Evolutionary conservation across 371 early-diverging fungal genomes (phyloP), one percentile per base, ranked within the genome.

Genomic region (Haplosporangium sp.): DNA sequence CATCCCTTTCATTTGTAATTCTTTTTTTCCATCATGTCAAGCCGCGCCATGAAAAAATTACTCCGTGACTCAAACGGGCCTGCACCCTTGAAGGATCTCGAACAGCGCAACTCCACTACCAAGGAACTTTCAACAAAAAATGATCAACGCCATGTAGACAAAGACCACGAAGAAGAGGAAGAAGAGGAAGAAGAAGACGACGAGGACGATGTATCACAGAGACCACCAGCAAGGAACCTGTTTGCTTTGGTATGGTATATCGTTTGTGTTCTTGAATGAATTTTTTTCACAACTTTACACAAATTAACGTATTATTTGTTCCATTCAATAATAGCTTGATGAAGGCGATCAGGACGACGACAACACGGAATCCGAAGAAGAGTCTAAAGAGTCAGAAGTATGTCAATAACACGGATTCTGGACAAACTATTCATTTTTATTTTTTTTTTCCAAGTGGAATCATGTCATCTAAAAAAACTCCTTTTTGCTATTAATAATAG

Each of bases 191-290:
- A 73, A 10, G 87, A 86, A 7, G 85, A 82, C 45, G 83, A 83
- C 27, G 84, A 85, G 17, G 72, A 76, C 50, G 60, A 74, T 57
- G 48, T 67, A 34, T 42, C 67, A 8, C 66, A 75, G 60, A 57
- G 74, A 66, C 72, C 71, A n/a, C 65, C 73, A 13, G 74, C 77
- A 44, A 79, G 81, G 5, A 94, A 93, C 75, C 72, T 90, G 73
- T 94, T 94, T 87, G 93, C 89, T 61, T 82, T 94, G 85, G 92
- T 90, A 84, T 67, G 70, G 50, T 48, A 13, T 44, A 5, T 52
- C 10, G 27, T 6, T 27, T 27, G 27, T 27, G 27, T 27, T 27
- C 27, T 27, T 27, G 27, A 27, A 2, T 35, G 27, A 20, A 42
- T 19, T 35, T 17, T 65, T 42, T 19, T 11, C 19, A 4, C 34